Base-by-base conservation (phyloP, 2,329 filamentous ascomycete species). In the Emmonsiellopsis sp. region DNA sequence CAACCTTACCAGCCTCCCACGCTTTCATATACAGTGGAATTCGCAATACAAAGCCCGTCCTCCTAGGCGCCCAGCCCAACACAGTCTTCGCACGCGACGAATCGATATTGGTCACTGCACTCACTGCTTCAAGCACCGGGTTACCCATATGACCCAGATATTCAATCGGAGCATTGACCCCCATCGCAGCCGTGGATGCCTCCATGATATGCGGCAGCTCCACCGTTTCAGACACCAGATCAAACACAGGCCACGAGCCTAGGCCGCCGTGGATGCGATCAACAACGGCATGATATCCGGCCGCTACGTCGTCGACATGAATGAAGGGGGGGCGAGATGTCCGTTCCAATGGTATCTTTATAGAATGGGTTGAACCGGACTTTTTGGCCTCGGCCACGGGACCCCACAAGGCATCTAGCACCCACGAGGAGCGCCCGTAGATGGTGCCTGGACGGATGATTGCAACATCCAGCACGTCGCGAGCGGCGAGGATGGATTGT, bases 281-380 rank as follows among this genome's bases (percentile, higher is more conserved):
- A 48, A 72, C 49, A 26, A 1, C 20, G 20, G 20, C 20, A 26
- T 65, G 60, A 11, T 69, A 62, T 0, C 62, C 70, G n/a, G 61
- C 53, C 0, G 66, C 71, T 2, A 63, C 61, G 58, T 73, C 70
- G 49, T 72, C 68, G 9, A 73, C 66, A 53, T 72, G 70, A n/a
- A 71, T 55, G 6, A 70, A 51, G 7, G 63, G 62, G 7, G 64
- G 55, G 9, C 59, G 55, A 34, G 58, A 58, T 10, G 57, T 48
- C 3, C 54, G 40, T 26, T 66, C 65, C 3, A 59, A 59, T 9
- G 60, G 40, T 8, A 65, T 40, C 11, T 59, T 15, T 16, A 70
- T 54, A 3, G 52, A 52, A 3, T 55, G 52, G 1, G 49, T 40
- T 2, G 48, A 54, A 26, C 59, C 61, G 4, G 32, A 53, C 49